Conservation (phyloP, 345 rosid genomes). For the Populus davidiana region DNA sequence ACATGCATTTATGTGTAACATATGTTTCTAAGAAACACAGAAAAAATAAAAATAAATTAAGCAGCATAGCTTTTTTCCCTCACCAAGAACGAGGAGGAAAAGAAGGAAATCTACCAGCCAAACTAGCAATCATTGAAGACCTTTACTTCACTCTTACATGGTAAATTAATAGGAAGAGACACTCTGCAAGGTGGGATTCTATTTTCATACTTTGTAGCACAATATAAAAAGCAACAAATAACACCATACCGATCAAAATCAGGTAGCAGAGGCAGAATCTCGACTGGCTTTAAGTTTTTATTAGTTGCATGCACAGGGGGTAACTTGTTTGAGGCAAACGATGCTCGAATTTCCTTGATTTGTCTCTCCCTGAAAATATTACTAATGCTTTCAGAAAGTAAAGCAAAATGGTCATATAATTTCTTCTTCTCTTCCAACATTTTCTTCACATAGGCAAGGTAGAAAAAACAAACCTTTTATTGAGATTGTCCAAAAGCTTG, state of each 20-base stretch:
- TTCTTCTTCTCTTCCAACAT: not conserved
- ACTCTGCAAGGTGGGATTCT: not conserved
- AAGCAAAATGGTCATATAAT: not conserved
- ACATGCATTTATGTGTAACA: not conserved
- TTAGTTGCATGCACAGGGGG: conserved; percentile 85
- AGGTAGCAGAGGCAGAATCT: conserved; percentile 78
- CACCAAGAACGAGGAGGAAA: not conserved
- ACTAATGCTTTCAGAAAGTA: conserved; percentile 8
- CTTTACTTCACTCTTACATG: too few relatives aligned
- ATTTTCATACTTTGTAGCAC: not conserved
- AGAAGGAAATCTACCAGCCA: not conserved
- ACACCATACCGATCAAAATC: conserved; percentile 73
- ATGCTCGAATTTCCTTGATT: conserved; percentile 86
- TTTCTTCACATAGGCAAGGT: conserved; percentile 11
- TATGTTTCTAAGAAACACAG: not conserved
- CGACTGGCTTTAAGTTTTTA: conserved; percentile 68
- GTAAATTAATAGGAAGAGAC: not conserved
- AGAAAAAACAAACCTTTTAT: conserved; percentile 59
- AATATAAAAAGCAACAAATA: conserved; percentile 21
- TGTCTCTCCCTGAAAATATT: conserved; percentile 68
- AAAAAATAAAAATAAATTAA: too few relatives aligned
- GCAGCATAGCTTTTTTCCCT: not conserved
- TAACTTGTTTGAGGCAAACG: conserved; percentile 77
- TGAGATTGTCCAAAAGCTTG: conserved; percentile 65
- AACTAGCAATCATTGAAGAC: not conserved